phyloP scores from a whole-genome alignment of 306 rosid species.

The Inga laurina region DNA sequence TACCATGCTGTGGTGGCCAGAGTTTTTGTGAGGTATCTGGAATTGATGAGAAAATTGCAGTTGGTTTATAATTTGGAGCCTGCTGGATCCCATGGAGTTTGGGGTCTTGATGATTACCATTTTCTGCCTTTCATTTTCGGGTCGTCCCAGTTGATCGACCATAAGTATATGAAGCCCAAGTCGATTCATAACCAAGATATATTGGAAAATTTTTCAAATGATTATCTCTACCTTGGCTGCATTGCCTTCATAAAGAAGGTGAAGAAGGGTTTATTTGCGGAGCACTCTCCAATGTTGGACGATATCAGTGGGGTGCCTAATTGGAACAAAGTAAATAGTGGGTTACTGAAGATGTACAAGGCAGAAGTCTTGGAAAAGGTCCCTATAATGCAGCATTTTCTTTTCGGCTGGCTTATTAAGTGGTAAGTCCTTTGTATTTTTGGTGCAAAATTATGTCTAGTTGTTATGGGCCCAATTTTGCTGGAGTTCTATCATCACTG shows the following conservation, averaged over 20 bases:
- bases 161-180: slow-evolving; percentile 94
- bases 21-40: slow-evolving; percentile 76
- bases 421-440: slow-evolving; percentile 49
- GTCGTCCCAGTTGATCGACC: slow-evolving; percentile 86
- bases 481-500: background rate
- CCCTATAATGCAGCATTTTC: slow-evolving; percentile 99
- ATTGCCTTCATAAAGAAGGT: slow-evolving; percentile 78
- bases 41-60: slow-evolving; percentile 90
- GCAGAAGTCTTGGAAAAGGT: slow-evolving; percentile 97
- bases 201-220: slow-evolving; percentile 75
- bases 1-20: slow-evolving; percentile 68
- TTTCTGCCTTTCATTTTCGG: slow-evolving; percentile 89
- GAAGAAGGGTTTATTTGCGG: slow-evolving; percentile 95
- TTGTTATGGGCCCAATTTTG: background rate
- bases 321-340: slow-evolving; percentile 93
- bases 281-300: slow-evolving; percentile 96
- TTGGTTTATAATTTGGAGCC: slow-evolving; percentile 79
- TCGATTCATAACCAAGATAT: slow-evolving; percentile 90
- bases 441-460: background rate
- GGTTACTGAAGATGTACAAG: slow-evolving; percentile 95
- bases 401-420: slow-evolving; percentile 82
- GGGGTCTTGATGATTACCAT: slow-evolving; percentile 98
- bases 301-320: slow-evolving; percentile 95
- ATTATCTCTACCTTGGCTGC: slow-evolving; percentile 75
- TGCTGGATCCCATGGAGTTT: slow-evolving; percentile 97